These are phyloP conservation scores for Fabrea salina DNA, from an alignment of 169 alveolate species.

Conservation along the genomic window DNA sequence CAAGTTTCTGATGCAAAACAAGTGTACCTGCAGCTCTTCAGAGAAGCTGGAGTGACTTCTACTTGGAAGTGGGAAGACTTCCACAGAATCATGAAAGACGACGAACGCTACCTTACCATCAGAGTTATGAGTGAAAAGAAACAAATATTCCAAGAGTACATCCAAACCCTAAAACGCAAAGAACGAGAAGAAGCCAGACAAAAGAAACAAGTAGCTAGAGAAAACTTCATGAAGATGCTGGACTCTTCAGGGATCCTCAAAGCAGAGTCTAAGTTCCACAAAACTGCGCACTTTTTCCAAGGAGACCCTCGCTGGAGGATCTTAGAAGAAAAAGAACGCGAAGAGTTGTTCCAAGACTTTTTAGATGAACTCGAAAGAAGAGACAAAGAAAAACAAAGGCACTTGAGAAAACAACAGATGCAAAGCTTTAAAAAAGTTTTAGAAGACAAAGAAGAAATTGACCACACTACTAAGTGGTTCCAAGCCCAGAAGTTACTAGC, in stretches of 20 bases:
- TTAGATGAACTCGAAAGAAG: slow-evolving; percentile 36
- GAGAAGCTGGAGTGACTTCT: slow-evolving; percentile 26
- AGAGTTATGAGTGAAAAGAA: slow-evolving; percentile 34
- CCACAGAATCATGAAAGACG: slow-evolving; percentile 31
- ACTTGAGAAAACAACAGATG: slow-evolving; percentile 14
- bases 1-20: background rate
- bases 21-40: slow-evolving; percentile 18
- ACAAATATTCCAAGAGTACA: slow-evolving; percentile 33
- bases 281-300: slow-evolving; percentile 23
- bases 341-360: slow-evolving; percentile 38
- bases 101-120: slow-evolving; percentile 29
- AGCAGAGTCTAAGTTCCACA: slow-evolving; percentile 32
- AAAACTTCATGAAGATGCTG: slow-evolving; percentile 32
- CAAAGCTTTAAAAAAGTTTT: background rate
- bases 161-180: slow-evolving; percentile 10
- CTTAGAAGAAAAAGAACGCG: slow-evolving; percentile 43
- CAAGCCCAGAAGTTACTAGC: slow-evolving; percentile 10
- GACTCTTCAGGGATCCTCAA: slow-evolving; percentile 36
- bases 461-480: slow-evolving; percentile 22
- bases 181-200: slow-evolving; percentile 33
- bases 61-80: slow-evolving; percentile 37
- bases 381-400: slow-evolving; percentile 32
- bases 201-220: slow-evolving; percentile 34
- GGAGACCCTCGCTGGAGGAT: slow-evolving; percentile 41
- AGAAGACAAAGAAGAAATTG: slow-evolving; percentile 30